A percentile compares a stretch with the other conserved stretches of the same genome.
Evolutionary conservation across 768 basidiomycete species (phyloP).

Genomic region (Podaxis pistillaris): DNA sequence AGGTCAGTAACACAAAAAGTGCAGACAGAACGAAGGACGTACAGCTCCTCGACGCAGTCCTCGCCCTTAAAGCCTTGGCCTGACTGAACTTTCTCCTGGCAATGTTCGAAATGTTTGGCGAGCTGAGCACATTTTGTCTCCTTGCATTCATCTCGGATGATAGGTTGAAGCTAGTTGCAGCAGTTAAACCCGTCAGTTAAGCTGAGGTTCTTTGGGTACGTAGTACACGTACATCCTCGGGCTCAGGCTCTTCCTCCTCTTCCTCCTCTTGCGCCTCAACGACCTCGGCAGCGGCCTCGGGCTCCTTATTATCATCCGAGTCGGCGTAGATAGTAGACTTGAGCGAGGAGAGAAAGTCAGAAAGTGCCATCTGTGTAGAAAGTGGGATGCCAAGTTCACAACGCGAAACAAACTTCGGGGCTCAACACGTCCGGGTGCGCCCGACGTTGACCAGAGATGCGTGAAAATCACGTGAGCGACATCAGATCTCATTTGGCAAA

Average conservation of each 20-base stretch:
- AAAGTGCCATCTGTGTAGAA: constrained; percentile 3
- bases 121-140: constrained; percentile 63
- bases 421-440: background rate
- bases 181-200: constrained; percentile 3
- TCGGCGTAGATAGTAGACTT: constrained; percentile 43
- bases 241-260: constrained; percentile 57
- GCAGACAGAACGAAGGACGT: constrained; percentile 33
- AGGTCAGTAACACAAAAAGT: constrained; percentile 11
- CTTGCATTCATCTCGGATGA: constrained; percentile 75
- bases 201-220: background rate
- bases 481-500: background rate
- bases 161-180: constrained; percentile 56
- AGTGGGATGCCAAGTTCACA: background rate
- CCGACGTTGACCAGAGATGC: background rate
- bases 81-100: constrained; percentile 80
- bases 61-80: constrained; percentile 88
- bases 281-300: constrained; percentile 53
- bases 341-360: constrained; percentile 44
- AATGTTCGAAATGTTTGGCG: constrained; percentile 85
- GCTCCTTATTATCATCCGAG: constrained; percentile 49
- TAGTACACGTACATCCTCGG: constrained; percentile 73
- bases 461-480: background rate
- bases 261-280: constrained; percentile 32
- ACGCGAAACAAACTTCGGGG: constrained; percentile 1
- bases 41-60: constrained; percentile 93